phyloP scores from a whole-genome alignment of 75 land plant species.

The Azolla pinnata region DNA sequence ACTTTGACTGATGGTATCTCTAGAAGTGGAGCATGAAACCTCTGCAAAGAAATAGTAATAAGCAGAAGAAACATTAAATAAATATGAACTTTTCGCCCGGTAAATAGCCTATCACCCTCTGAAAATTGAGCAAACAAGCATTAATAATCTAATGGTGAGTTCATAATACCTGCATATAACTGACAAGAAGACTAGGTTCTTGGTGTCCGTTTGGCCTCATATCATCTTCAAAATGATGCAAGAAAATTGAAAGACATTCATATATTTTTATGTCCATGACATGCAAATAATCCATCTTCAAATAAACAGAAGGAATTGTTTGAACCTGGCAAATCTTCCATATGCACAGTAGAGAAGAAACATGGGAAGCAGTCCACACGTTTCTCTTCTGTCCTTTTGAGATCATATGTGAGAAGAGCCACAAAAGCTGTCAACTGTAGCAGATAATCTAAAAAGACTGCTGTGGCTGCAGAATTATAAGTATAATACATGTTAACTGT shows the following conservation, averaged over 20 bases:
- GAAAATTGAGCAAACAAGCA: too few species aligned
- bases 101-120: too few species aligned
- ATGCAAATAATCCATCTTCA: too few species aligned
- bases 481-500: background rate
- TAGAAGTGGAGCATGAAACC: slow-evolving; percentile 72
- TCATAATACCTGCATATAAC: slow-evolving; percentile 11
- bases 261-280: too few species aligned
- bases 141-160: too few species aligned
- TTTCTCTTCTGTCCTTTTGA: slow-evolving; percentile 47
- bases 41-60: slow-evolving; percentile 28
- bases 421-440: slow-evolving; percentile 94
- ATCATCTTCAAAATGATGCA: background rate
- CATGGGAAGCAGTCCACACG: slow-evolving; percentile 93
- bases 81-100: too few species aligned
- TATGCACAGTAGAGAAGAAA: slow-evolving; percentile 11
- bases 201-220: background rate
- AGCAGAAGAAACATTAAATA: background rate
- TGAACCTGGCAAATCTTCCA: background rate
- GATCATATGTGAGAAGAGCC: slow-evolving; percentile 78
- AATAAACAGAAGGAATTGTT: too few species aligned
- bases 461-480: slow-evolving; percentile 55
- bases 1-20: slow-evolving; percentile 60
- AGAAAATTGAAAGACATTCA: background rate
- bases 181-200: slow-evolving; percentile 1
- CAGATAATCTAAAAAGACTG: slow-evolving; percentile 80